A percentile compares a stretch with the other conserved stretches of the same genome.
Evolutionary conservation across 495 filamentous ascomycete genomes (phyloP).

Genomic region (Hyaloscypha bicolor): DNA sequence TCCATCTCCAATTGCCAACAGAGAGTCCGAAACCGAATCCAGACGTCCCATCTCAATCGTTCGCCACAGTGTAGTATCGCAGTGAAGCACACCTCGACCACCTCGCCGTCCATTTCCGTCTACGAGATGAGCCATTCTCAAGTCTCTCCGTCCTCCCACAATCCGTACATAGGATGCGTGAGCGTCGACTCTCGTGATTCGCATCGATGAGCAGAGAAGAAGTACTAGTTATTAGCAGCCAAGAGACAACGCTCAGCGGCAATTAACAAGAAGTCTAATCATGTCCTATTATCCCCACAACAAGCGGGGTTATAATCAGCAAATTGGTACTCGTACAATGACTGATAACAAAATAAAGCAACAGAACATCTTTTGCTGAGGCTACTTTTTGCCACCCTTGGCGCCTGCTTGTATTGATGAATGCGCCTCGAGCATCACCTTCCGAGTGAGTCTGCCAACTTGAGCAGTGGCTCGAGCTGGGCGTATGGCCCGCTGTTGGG

Average conservation of each 20-base stretch:
- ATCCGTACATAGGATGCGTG: neutral
- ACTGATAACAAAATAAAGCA: conserved; percentile 16
- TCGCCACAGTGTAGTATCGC: neutral
- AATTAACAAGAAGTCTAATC: conserved; percentile 24
- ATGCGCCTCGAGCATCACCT: conserved; percentile 29
- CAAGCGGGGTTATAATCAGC: conserved; percentile 26
- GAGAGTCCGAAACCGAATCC: neutral
- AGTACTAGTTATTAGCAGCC: conserved; percentile 23
- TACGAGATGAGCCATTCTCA: conserved; percentile 14
- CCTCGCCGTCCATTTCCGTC: neutral
- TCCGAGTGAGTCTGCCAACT: conserved; percentile 23
- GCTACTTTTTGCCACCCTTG: conserved; percentile 23
- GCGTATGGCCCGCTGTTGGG: neutral
- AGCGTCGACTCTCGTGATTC: conserved; percentile 7
- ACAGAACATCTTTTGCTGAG: neutral
- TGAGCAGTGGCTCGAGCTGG: neutral
- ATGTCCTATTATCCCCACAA: conserved; percentile 31
- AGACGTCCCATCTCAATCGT: neutral
- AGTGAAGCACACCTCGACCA: neutral
- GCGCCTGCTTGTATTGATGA: conserved; percentile 9
- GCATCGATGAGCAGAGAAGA: conserved; percentile 26
- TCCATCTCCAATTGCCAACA: neutral
- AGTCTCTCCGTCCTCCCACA: conserved; percentile 15
- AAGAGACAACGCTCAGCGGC: conserved; percentile 3
- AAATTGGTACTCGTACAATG: conserved; percentile 15